phyloP scores from a whole-genome alignment of 176 grass and related monocot genomes.

The Oryza rufipogon region DNA sequence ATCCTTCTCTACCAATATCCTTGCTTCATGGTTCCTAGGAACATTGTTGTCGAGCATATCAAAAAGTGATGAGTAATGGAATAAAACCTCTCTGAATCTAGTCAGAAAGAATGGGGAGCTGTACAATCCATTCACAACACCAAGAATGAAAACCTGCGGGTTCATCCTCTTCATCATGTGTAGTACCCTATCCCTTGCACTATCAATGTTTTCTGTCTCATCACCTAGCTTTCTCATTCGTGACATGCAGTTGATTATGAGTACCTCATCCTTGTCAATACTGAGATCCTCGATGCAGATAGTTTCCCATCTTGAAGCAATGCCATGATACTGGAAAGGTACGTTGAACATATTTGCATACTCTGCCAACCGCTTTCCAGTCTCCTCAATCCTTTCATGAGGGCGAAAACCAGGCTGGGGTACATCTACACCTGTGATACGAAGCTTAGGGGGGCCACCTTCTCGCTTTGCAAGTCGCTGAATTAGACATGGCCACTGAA shows the following conservation, averaged over 20 bases:
- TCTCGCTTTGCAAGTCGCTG: constrained; percentile 41
- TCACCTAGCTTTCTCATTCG: constrained; percentile 45
- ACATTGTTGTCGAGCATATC: constrained; percentile 63
- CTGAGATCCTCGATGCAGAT: constrained; percentile 57
- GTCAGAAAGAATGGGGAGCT: constrained; percentile 45
- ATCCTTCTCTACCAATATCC: constrained; percentile 43
- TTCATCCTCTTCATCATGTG: constrained; percentile 56
- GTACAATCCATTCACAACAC: constrained; percentile 53
- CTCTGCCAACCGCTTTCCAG: constrained; percentile 53
- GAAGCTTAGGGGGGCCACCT: constrained; percentile 40
- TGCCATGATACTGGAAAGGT: constrained; percentile 61
- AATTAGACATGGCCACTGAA: constrained; percentile 66
- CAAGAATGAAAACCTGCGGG: constrained; percentile 60
- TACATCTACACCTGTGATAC: constrained; percentile 60
- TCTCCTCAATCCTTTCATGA: constrained; percentile 48
- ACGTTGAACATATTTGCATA: constrained; percentile 73
- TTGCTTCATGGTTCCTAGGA: constrained; percentile 41
- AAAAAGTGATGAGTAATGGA: constrained; percentile 56
- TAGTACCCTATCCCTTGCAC: constrained; percentile 59
- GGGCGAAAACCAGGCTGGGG: constrained; percentile 56
- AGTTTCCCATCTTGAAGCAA: constrained; percentile 60
- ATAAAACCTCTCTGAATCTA: constrained; percentile 56
- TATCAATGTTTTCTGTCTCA: constrained; percentile 50
- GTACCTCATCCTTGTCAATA: constrained; percentile 56
- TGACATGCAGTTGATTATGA: constrained; percentile 60